These are phyloP conservation scores for Malus orientalis DNA, from an alignment of 306 rosid species.

Conservation along the genomic window DNA sequence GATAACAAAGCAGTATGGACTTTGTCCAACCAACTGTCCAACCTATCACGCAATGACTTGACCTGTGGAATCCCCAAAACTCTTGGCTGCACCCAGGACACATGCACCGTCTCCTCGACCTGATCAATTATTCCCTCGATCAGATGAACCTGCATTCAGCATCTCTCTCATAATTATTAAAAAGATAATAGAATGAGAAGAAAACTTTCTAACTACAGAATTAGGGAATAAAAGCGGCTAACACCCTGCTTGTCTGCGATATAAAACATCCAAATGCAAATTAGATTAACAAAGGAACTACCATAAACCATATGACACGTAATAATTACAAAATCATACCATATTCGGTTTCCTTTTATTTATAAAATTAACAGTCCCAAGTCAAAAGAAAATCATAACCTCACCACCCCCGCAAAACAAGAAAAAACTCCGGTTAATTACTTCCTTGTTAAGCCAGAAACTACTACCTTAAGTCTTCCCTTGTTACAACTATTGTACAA, in stretches of 20 bases:
- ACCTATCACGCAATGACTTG: conserved; percentile 75
- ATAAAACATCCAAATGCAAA: neutral
- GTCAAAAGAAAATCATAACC: neutral
- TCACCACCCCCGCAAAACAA: neutral
- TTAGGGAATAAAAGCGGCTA: neutral
- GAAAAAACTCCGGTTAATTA: neutral
- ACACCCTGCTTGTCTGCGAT: neutral
- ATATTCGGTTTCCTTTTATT: neutral
- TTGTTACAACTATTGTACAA: neutral
- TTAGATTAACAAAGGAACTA: neutral
- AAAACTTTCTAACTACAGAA: neutral
- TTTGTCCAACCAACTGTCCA: conserved; percentile 79
- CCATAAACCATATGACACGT: neutral
- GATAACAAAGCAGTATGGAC: conserved; percentile 81
- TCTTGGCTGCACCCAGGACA: conserved; percentile 99
- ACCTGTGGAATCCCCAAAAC: conserved; percentile 86
- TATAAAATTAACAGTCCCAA: no score
- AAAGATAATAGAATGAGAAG: neutral
- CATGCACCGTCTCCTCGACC: conserved; percentile 89
- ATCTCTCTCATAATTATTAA: neutral
- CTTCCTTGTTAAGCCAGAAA: neutral
- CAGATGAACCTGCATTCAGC: conserved; percentile 74
- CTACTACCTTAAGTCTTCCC: neutral
- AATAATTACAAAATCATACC: neutral
- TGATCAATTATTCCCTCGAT: conserved; percentile 97